phyloP scores from a whole-genome alignment of 2,329 filamentous ascomycete genomes.

The Fusarium buharicum region DNA sequence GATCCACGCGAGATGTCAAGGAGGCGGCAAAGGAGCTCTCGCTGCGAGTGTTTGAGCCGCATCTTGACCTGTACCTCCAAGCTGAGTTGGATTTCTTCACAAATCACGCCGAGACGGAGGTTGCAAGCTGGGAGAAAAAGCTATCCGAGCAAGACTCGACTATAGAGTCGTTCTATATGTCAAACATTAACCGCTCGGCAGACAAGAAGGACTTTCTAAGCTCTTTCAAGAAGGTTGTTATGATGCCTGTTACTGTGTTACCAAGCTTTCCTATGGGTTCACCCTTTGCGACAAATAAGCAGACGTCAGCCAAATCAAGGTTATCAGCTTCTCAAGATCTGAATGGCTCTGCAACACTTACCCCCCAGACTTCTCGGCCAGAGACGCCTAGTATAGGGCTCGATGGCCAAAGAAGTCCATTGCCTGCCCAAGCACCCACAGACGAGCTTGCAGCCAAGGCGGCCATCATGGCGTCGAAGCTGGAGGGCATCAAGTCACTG shows the following conservation, averaged over 20 bases:
- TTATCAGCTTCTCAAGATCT: conserved; percentile 36
- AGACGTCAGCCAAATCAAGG: conserved; percentile 40
- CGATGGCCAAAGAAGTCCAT: conserved; percentile 54
- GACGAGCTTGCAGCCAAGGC: conserved; percentile 95
- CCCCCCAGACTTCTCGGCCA: conserved; percentile 58
- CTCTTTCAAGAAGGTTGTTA: conserved; percentile 98
- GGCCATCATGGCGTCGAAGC: conserved; percentile 93
- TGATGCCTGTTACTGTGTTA: conserved; percentile 96
- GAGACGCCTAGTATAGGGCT: conserved; percentile 59
- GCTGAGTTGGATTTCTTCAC: conserved; percentile 92
- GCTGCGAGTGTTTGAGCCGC: conserved; percentile 83
- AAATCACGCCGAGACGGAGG: conserved; percentile 77
- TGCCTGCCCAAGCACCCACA: conserved; percentile 76
- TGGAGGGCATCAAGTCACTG: conserved; percentile 93
- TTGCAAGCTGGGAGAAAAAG: conserved; percentile 89
- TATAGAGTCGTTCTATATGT: conserved; percentile 95
- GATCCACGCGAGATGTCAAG: conserved; percentile 68
- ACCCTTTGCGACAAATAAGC: conserved; percentile 63
- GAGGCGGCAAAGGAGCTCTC: conserved; percentile 75
- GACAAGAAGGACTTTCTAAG: conserved; percentile 97
- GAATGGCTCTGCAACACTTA: conserved; percentile 43
- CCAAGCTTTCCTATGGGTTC: conserved; percentile 72
- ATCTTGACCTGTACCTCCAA: conserved; percentile 91
- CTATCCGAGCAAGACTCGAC: conserved; percentile 90
- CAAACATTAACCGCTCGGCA: conserved; percentile 90